phyloP scores from a whole-genome alignment of 768 basidiomycete species.

The Boletus rubroflammeus region DNA sequence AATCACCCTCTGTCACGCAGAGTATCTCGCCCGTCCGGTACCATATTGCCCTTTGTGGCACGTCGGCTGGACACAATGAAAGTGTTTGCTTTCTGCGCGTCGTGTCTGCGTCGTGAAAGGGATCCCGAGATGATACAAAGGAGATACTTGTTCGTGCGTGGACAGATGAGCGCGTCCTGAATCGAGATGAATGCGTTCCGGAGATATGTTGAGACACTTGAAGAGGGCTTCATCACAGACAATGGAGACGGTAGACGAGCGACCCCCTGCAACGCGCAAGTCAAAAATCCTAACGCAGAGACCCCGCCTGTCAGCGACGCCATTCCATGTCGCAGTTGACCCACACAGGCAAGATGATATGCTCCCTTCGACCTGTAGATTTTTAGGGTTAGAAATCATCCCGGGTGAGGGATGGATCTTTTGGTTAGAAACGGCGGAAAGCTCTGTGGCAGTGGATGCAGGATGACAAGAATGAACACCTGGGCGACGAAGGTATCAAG shows the following conservation, averaged over 20 bases:
- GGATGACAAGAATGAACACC: slow-evolving; percentile 36
- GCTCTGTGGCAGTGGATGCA: slow-evolving; percentile 29
- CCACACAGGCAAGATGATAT: slow-evolving; percentile 23
- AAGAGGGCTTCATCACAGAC: slow-evolving; percentile 40
- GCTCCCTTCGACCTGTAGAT: slow-evolving; percentile 33
- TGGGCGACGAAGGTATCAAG: slow-evolving; percentile 43
- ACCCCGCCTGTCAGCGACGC: slow-evolving; percentile 17
- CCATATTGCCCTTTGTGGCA: slow-evolving; percentile 42
- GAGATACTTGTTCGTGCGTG: slow-evolving; percentile 41
- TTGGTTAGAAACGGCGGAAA: slow-evolving; percentile 44
- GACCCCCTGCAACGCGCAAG: slow-evolving; percentile 11
- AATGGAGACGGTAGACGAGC: slow-evolving; percentile 22
- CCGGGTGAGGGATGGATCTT: slow-evolving; percentile 43
- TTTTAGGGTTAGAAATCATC: slow-evolving; percentile 65
- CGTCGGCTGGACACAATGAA: slow-evolving; percentile 22
- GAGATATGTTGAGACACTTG: slow-evolving; percentile 42
- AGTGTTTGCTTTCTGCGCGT: slow-evolving; percentile 27
- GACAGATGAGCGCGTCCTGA: slow-evolving; percentile 12
- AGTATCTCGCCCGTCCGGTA: slow-evolving; percentile 47
- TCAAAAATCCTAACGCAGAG: slow-evolving; percentile 1
- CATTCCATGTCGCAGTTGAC: slow-evolving; percentile 20
- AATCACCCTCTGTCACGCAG: slow-evolving; percentile 11
- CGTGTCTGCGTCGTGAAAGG: slow-evolving; percentile 28
- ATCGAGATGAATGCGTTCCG: slow-evolving; percentile 45
- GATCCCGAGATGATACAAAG: slow-evolving; percentile 53